phyloP scores from a whole-genome alignment of 306 rosid genomes.

The Lathyrus sativus region DNA sequence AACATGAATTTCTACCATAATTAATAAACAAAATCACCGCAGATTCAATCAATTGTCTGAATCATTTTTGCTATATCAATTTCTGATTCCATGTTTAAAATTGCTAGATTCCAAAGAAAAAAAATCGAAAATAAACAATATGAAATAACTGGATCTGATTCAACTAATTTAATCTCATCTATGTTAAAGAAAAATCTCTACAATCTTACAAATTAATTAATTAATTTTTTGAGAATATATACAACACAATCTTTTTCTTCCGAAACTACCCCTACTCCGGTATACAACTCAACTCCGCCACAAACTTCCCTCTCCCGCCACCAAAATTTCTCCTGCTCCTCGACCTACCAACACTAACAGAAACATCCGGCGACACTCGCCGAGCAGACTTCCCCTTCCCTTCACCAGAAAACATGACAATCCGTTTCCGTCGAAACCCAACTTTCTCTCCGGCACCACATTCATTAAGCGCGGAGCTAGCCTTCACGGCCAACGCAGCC shows the following conservation, averaged over 20 bases:
- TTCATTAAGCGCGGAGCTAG: conserved; percentile 60
- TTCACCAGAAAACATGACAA: conserved; percentile 37
- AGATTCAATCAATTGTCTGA: no score
- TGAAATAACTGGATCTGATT: background rate
- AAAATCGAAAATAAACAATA: no score
- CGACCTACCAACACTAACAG: conserved; percentile 1
- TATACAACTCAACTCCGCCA: conserved; percentile 55
- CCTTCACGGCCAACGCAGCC: conserved; percentile 89
- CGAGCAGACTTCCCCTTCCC: conserved; percentile 34
- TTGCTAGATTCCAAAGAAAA: background rate
- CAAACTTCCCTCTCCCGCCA: conserved; percentile 35
- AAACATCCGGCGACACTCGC: conserved; percentile 11
- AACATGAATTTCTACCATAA: no score
- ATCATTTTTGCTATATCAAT: no score
- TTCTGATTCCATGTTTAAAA: background rate
- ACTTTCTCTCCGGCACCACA: conserved; percentile 44
- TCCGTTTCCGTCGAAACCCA: conserved; percentile 39
- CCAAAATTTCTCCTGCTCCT: conserved; percentile 37
- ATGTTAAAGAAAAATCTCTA: background rate
- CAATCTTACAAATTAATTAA: background rate
- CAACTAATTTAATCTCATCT: background rate
- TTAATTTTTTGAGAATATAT: background rate
- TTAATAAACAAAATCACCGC: no score
- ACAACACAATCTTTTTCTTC: conserved; percentile 31
- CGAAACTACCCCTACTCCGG: conserved; percentile 64